A percentile compares a stretch with the other conserved stretches of the same genome.
These are phyloP conservation scores for Selaginella tamariscina DNA, from an alignment of 75 land plant species.

Conservation along the genomic window DNA sequence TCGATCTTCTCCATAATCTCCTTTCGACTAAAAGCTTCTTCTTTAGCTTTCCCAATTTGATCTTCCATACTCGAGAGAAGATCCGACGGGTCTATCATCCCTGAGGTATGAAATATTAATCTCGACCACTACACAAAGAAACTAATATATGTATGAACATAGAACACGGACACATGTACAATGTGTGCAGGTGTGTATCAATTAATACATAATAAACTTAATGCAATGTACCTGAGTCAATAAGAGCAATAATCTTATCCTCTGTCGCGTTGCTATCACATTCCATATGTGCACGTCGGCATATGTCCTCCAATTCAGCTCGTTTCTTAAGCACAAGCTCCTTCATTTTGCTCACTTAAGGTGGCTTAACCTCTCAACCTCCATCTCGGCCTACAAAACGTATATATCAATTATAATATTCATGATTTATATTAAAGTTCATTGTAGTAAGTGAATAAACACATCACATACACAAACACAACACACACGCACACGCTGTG, in stretches of 20 bases:
- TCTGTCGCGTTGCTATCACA: not conserved
- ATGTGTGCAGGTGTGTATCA: not conserved
- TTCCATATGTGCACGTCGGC: conserved; percentile 12
- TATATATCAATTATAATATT: not conserved
- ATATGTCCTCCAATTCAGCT: not conserved
- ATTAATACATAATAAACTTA: not conserved
- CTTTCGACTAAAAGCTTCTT: conserved; percentile 48
- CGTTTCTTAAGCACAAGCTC: conserved; percentile 5
- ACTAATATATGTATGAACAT: too few species aligned
- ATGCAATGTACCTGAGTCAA: conserved; percentile 5
- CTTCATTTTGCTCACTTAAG: conserved; percentile 4
- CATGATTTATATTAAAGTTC: too few species aligned
- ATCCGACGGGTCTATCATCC: conserved; percentile 42
- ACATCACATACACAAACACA: not conserved
- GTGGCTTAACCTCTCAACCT: not conserved
- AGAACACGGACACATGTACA: too few species aligned
- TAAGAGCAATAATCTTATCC: conserved; percentile 4
- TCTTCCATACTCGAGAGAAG: conserved; percentile 48
- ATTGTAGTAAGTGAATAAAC: too few species aligned
- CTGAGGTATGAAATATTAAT: conserved; percentile 16
- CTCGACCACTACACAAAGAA: not conserved
- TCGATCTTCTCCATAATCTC: conserved; percentile 65
- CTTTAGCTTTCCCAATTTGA: conserved; percentile 46
- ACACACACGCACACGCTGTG: too few species aligned
- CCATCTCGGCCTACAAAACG: not conserved